Conservation (phyloP, 148 eudicot genomes). For the Dianthus caryophyllus region DNA sequence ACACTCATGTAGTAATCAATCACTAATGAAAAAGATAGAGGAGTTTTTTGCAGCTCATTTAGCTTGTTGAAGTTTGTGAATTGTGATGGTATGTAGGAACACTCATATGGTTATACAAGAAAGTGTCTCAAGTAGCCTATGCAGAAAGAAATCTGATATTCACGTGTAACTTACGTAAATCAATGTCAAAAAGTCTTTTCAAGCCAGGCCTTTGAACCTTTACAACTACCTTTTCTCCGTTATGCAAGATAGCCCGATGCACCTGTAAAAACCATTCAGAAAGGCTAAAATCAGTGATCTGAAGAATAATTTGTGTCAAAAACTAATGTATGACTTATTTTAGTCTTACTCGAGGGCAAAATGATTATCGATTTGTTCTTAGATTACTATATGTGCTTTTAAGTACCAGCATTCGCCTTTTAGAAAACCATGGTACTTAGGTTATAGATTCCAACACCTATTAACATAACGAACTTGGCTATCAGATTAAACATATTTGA, state of each 20-base stretch:
- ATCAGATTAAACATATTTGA: neutral
- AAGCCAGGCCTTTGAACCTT: slow-evolving; percentile 98
- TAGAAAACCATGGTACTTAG: neutral
- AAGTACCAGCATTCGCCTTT: neutral
- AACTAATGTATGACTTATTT: neutral
- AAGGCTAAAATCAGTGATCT: slow-evolving; percentile 9
- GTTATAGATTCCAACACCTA: neutral
- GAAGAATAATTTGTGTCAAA: slow-evolving; percentile 1
- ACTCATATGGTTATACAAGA: neutral
- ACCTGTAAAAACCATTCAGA: slow-evolving; percentile 45
- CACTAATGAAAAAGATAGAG: neutral
- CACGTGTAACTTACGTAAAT: slow-evolving; percentile 62
- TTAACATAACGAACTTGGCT: neutral
- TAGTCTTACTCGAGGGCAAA: neutral
- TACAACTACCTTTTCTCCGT: slow-evolving; percentile 85
- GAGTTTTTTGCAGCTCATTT: neutral
- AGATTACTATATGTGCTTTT: neutral
- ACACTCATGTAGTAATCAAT: neutral
- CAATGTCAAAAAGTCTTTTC: slow-evolving; percentile 91
- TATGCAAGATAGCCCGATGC: slow-evolving; percentile 89
- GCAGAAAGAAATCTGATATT: neutral
- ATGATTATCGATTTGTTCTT: neutral
- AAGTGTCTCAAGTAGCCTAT: neutral
- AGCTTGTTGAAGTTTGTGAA: neutral
- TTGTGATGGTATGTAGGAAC: neutral